phyloP scores from a whole-genome alignment of 2,329 filamentous ascomycete genomes.

The Pestalotiopsis sp. region DNA sequence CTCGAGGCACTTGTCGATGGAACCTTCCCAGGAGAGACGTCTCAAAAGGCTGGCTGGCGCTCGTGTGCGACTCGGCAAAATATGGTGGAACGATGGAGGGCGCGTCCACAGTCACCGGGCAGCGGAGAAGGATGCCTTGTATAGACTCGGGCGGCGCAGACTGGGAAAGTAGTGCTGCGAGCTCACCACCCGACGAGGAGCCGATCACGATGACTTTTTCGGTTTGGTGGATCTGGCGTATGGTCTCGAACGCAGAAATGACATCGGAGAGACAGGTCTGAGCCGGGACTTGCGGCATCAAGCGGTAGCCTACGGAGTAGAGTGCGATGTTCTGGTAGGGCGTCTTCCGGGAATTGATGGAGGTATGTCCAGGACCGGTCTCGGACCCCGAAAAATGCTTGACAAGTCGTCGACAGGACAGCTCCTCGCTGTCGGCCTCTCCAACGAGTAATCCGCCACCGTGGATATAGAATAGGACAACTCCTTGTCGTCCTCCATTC shows the following conservation, averaged over 20 bases:
- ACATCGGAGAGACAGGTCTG: conserved; percentile 42
- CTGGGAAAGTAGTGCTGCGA: conserved; percentile 45
- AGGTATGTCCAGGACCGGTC: neutral
- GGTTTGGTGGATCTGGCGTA: conserved; percentile 17
- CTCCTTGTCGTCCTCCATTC: neutral
- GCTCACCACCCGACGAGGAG: conserved; percentile 48
- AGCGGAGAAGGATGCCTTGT: conserved; percentile 44
- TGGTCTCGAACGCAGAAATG: conserved; percentile 33
- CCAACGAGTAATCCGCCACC: conserved; percentile 48
- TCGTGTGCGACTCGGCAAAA: conserved; percentile 39
- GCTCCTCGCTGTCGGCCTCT: conserved; percentile 49
- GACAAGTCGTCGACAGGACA: conserved; percentile 44
- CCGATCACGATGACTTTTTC: conserved; percentile 38
- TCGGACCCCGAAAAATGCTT: conserved; percentile 23
- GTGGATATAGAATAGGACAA: conserved; percentile 46
- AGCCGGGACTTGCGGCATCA: conserved; percentile 41
- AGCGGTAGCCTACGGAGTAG: conserved; percentile 47
- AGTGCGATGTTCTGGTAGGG: conserved; percentile 26
- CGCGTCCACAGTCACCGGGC: conserved; percentile 48
- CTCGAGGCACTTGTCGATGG: conserved; percentile 34
- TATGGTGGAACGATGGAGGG: conserved; percentile 38
- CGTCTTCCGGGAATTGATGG: neutral
- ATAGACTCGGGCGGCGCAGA: conserved; percentile 24
- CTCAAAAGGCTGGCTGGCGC: conserved; percentile 36
- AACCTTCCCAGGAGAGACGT: conserved; percentile 35